phyloP scores from a whole-genome alignment of 2,329 filamentous ascomycete genomes.

The Teratosphaeria pseudoeucalypti region DNA sequence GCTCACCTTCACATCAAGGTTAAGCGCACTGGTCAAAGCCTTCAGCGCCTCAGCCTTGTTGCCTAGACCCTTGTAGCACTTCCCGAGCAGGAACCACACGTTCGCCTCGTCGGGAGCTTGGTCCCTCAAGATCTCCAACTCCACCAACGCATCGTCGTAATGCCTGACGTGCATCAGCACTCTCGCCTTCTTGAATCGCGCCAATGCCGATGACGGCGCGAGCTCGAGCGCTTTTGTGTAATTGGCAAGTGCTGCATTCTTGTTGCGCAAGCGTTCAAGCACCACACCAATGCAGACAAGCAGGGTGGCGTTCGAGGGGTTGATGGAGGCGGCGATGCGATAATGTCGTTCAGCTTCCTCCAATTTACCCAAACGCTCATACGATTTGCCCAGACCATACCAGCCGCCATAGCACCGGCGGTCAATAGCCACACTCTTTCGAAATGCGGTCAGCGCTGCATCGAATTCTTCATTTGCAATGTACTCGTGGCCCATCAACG shows the following conservation, averaged over 20 bases:
- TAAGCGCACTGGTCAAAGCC: slow-evolving; percentile 89
- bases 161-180: slow-evolving; percentile 67
- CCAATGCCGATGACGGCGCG: slow-evolving; percentile 69
- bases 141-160: slow-evolving; percentile 62
- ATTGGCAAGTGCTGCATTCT: slow-evolving; percentile 64
- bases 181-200: slow-evolving; percentile 86
- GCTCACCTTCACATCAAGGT: slow-evolving; percentile 87
- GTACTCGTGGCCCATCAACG: slow-evolving; percentile 90
- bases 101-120: slow-evolving; percentile 89
- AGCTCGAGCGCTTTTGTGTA: slow-evolving; percentile 76
- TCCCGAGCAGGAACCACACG: slow-evolving; percentile 88
- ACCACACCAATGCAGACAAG: slow-evolving; percentile 84
- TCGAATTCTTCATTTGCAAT: slow-evolving; percentile 95
- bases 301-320: slow-evolving; percentile 85
- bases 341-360: slow-evolving; percentile 90
- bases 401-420: slow-evolving; percentile 95
- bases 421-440: slow-evolving; percentile 75
- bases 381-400: slow-evolving; percentile 71
- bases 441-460: slow-evolving; percentile 79
- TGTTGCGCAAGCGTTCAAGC: slow-evolving; percentile 78
- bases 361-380: slow-evolving; percentile 38
- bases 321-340: slow-evolving; percentile 75
- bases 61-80: slow-evolving; percentile 52
- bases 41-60: slow-evolving; percentile 67
- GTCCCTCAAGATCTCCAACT: slow-evolving; percentile 81